These are phyloP conservation scores for Stephanodiscus triporus DNA, from an alignment of 108 stramenopile genomes.

Conservation along the genomic window DNA sequence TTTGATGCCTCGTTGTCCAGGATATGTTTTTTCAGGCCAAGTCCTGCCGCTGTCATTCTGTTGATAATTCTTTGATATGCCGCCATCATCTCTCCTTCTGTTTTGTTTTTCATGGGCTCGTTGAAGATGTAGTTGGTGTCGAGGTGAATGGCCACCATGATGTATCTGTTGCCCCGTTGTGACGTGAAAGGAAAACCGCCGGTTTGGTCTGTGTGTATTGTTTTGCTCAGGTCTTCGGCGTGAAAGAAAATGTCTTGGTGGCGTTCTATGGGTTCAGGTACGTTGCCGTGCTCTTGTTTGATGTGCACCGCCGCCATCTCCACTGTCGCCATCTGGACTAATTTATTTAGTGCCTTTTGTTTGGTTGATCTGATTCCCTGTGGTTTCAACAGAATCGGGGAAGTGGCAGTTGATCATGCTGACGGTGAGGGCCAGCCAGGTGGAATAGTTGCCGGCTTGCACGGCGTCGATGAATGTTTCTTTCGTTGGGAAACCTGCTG, in stretches of 20 bases:
- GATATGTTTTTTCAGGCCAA: slow-evolving; percentile 8
- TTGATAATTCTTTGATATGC: not conserved
- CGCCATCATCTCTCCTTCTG: slow-evolving; percentile 3
- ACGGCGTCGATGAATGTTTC: no score
- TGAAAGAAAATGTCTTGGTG: not conserved
- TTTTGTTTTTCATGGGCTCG: slow-evolving; percentile 29
- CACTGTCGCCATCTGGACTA: not conserved
- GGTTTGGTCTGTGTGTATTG: slow-evolving; percentile 51
- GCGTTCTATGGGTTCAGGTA: not conserved
- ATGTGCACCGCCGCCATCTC: not conserved
- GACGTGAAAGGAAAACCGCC: slow-evolving; percentile 38
- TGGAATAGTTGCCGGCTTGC: slow-evolving; percentile 1
- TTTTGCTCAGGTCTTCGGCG: not conserved
- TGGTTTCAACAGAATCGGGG: slow-evolving; percentile 11
- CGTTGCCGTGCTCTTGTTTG: not conserved
- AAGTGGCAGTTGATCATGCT: slow-evolving; percentile 10
- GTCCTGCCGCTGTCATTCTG: not conserved
- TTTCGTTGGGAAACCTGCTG: no score
- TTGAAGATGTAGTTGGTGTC: slow-evolving; percentile 51
- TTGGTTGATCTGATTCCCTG: not conserved
- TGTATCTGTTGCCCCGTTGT: slow-evolving; percentile 37
- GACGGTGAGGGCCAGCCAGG: slow-evolving; percentile 19
- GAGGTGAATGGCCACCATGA: slow-evolving; percentile 10
- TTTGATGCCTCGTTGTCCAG: slow-evolving; percentile 30
- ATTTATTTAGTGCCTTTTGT: not conserved